Evolutionary conservation across 2,329 filamentous ascomycete genomes (phyloP), one percentile per base, ranked within the genome.

Genomic region (Nannizzia gypsea): DNA sequence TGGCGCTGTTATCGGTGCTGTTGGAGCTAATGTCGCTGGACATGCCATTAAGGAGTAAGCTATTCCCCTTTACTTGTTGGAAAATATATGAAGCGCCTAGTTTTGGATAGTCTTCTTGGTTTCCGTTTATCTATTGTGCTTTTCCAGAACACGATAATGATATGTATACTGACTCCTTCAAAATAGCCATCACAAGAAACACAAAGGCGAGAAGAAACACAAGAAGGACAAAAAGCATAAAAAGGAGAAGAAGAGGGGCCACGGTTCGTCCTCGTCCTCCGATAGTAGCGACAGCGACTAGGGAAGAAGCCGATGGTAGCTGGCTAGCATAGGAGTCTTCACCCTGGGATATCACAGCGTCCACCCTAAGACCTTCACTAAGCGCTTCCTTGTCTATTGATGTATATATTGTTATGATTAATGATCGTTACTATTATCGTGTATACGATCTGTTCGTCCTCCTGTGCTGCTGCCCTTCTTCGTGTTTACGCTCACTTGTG

Each of bases 1-100:
- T 5, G 72, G 72, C 44, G 67, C 68, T 20, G 61, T 73, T 38
- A 63, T 68, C 26, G 72, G 72, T 38, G 70, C 69, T 13, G 65
- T 67, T 9, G 70, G 71, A 50, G 66, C 69, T 61, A 70, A 69
- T 50, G 62, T 66, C 48, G 66, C 65, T 22, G 67, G 60, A 11
- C 57, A 65, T 44, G 61, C 61, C n/a, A 57, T 57, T 34, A 70
- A 71, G 59, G 59, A 67, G 70, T 71, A 63, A 62, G 68, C 63
- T 5, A 48, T 34, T 8, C 40, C 26, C 17, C 34, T 15, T 22
- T 50, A 11, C 5, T 28, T 24, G 13, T 11, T 11, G 13, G 31
- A 36, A 11, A 13, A 36, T 34, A 34, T 34, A 34, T 3, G 0
- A 8, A 11, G 31, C 4, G 9, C 9, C 31, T 11, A 26, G 9